Conservation (phyloP, 768 basidiomycete species). For the Suillus lakei region DNA sequence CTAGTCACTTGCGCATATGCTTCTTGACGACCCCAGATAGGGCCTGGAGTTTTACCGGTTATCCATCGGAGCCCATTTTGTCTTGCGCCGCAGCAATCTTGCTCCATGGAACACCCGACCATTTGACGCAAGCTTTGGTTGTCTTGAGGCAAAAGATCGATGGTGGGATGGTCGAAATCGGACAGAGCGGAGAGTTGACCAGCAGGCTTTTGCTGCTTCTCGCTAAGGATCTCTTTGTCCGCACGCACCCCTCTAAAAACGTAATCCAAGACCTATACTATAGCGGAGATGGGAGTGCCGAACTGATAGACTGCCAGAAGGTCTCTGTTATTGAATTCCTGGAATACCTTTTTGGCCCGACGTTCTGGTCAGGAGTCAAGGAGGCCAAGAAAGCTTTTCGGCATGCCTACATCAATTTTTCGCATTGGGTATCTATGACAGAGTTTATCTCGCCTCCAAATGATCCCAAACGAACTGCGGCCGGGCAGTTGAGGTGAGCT, state of each 20-base stretch:
- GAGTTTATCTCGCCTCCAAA: constrained; percentile 8
- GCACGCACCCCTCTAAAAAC: neutral
- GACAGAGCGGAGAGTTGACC: constrained; percentile 15
- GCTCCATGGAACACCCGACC: neutral
- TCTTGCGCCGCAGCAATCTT: constrained; percentile 12
- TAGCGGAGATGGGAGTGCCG: neutral
- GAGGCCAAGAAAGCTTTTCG: constrained; percentile 11
- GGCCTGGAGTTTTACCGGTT: constrained; percentile 16
- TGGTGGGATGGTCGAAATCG: constrained; percentile 11
- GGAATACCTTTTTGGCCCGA: constrained; percentile 16
- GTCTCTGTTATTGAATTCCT: constrained; percentile 19
- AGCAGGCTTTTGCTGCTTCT: constrained; percentile 16
- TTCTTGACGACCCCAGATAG: constrained; percentile 13
- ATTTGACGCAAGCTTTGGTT: neutral
- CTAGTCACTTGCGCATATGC: constrained; percentile 19
- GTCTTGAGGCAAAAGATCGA: constrained; percentile 1
- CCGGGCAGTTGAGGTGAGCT: neutral
- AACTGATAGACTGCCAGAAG: constrained; percentile 17
- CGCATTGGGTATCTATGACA: constrained; percentile 20
- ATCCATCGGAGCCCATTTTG: constrained; percentile 23
- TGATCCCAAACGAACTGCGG: too few relatives aligned
- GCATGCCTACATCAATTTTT: constrained; percentile 18
- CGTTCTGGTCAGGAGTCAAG: constrained; percentile 2
- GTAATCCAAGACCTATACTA: neutral
- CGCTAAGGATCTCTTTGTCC: constrained; percentile 14